Evolutionary conservation across 2,329 filamentous ascomycete genomes (phyloP), one percentile per base, ranked within the genome.

Genomic region (Fusarium siculi): DNA sequence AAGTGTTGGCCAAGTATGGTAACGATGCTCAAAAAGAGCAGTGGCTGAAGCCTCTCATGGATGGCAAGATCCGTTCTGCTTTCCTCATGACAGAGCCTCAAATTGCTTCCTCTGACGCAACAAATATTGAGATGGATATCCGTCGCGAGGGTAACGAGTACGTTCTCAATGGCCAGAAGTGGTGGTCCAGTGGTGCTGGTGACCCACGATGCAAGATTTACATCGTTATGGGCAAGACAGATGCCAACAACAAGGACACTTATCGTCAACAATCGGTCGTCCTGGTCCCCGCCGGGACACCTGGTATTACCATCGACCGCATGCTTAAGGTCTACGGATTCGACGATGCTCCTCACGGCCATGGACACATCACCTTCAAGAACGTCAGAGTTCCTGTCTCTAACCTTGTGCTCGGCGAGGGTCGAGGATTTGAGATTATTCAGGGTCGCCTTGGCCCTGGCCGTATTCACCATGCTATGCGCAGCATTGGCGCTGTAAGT

Each of bases 391-490:
- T 99, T 1, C 96, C 96, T 12, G 90, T 87, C 37, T 85, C 86
- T 78, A 96, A 93, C 85, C 92, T 99, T 79, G 93, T 98, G 16
- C 92, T 99, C 7, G 96, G 96, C 68, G 94, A 96, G 82, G 96
- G 96, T 74, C 91, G 94, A 72, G 96, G 96, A 25, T 99, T 99
- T 82, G 96, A 99, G 84, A 97, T 99, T 80, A 98, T 99, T 80
- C 96, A 99, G 82, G 96, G 96, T 65, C 94, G 96, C 76, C 92
- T 99, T 30, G 96, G 96, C 2, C 96, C 96, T 3, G 96, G 96
- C 39, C 93, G 96, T 66, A 98, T 99, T 81, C 96, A 99, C 85
- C 96, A 99, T 85, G 94, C 95, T 68, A 99, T 99, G 96, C 92
- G 96, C 74, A 92, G 91, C 68, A 96, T 99, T 80, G 96, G 96